phyloP scores from a whole-genome alignment of 129 eudicot genomes.

The Silybum marianum region DNA sequence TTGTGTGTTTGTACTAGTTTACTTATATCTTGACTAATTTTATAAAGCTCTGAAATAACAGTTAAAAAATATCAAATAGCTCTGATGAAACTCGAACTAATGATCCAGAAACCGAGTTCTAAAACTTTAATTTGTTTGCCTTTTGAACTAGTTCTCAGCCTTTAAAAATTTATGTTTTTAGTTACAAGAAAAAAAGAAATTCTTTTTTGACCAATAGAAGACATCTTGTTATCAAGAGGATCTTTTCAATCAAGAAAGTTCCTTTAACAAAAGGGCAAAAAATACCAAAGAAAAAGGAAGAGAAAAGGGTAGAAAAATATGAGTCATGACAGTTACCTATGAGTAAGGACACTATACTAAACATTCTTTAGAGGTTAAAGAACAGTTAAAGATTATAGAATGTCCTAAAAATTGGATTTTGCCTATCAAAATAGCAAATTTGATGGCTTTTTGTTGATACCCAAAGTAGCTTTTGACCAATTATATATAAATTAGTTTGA shows the following conservation, averaged over 20 bases:
- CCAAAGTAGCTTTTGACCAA: conserved; percentile 31
- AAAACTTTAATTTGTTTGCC: neutral
- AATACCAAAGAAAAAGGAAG: neutral
- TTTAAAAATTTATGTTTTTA: neutral
- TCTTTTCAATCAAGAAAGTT: conserved; percentile 18
- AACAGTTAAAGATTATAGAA: conserved; percentile 22
- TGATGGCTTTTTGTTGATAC: conserved; percentile 24
- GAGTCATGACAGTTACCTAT: conserved; percentile 32
- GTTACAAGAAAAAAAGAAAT: neutral
- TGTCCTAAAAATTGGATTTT: conserved; percentile 18
- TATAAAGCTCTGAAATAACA: neutral
- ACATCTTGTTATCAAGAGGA: conserved; percentile 15
- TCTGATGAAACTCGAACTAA: no score
- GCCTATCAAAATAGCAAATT: conserved; percentile 26
- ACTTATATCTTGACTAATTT: neutral
- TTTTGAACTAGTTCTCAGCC: neutral
- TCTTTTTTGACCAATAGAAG: neutral
- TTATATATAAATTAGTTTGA: conserved; percentile 15
- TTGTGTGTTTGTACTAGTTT: neutral
- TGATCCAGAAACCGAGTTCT: no score
- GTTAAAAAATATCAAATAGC: no score
- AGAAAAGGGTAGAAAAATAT: conserved; percentile 11
- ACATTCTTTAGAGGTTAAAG: conserved; percentile 7
- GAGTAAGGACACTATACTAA: conserved; percentile 23
- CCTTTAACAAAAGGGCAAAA: conserved; percentile 27